Evolutionary conservation across 345 rosid genomes (phyloP).

Genomic region (Clausena lansium): DNA sequence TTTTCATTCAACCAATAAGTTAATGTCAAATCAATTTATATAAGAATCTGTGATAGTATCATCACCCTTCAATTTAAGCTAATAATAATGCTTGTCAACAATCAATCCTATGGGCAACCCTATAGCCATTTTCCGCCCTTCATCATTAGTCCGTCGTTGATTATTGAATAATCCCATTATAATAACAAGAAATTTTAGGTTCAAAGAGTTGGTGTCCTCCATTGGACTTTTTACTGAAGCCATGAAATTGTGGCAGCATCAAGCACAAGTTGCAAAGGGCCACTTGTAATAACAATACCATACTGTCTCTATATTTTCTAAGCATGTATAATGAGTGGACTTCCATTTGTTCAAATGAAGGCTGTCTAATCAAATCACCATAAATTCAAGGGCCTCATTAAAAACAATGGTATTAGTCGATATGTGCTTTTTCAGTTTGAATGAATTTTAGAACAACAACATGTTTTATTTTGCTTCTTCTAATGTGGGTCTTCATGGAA

Average conservation of each 20-base stretch:
- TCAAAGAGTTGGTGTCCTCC: neutral
- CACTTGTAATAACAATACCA: neutral
- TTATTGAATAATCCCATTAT: neutral
- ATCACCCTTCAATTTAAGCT: too few relatives aligned
- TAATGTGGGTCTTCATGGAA: conserved; percentile 27
- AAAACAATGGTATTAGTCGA: conserved; percentile 6
- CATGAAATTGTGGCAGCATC: neutral
- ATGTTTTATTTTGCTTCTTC: conserved; percentile 2
- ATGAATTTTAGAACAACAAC: conserved; percentile 5
- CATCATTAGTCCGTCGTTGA: neutral
- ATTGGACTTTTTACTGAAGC: neutral
- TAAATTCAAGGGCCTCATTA: conserved; percentile 9
- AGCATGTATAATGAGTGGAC: conserved; percentile 34
- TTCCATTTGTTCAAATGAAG: conserved; percentile 37
- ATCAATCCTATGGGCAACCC: too few relatives aligned
- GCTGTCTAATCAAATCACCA: conserved; percentile 34
- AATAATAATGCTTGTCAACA: too few relatives aligned
- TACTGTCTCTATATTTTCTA: neutral
- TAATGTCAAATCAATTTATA: too few relatives aligned
- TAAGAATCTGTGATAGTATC: too few relatives aligned
- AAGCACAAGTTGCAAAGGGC: neutral
- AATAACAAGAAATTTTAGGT: neutral
- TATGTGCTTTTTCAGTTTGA: conserved; percentile 3
- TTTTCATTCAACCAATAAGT: too few relatives aligned
- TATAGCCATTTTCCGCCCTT: too few relatives aligned